Conservation (phyloP, 2,329 filamentous ascomycete species). For the Calonectria montana region DNA sequence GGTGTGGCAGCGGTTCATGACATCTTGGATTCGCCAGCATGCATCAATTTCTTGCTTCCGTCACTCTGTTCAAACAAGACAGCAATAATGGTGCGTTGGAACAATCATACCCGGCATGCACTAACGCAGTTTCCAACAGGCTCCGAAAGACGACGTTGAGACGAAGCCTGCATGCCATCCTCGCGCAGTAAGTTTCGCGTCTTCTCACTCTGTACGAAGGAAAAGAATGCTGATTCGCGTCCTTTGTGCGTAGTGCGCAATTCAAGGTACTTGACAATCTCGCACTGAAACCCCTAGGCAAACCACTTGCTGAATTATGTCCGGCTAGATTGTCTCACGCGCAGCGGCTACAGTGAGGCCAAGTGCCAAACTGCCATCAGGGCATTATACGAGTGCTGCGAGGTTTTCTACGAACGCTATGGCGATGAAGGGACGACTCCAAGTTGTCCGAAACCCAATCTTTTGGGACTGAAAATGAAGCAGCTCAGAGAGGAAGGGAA, state of each 20-base stretch:
- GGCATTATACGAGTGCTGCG: slow-evolving; percentile 93
- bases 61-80: not conserved
- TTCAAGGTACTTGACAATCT: slow-evolving; percentile 74
- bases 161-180: slow-evolving; percentile 86
- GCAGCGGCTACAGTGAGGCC: slow-evolving; percentile 85
- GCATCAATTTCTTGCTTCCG: not conserved
- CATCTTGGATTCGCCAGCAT: not conserved
- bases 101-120: not conserved
- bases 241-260: slow-evolving; percentile 76
- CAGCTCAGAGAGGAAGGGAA: slow-evolving; percentile 66
- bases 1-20: not conserved
- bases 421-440: slow-evolving; percentile 81
- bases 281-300: not conserved
- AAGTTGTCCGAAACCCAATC: slow-evolving; percentile 85
- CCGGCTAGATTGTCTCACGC: slow-evolving; percentile 81
- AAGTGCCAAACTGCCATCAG: slow-evolving; percentile 84
- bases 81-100: slow-evolving; percentile 17
- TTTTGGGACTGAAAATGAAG: slow-evolving; percentile 87
- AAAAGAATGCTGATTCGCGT: slow-evolving; percentile 14
- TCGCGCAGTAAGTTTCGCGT: slow-evolving; percentile 72
- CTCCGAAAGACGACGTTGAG: slow-evolving; percentile 75
- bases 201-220: not conserved
- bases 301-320: slow-evolving; percentile 12
- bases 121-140: slow-evolving; percentile 22
- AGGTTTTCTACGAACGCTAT: slow-evolving; percentile 83